Conservation (phyloP, 495 filamentous ascomycete genomes). For the Thozetella sp. region DNA sequence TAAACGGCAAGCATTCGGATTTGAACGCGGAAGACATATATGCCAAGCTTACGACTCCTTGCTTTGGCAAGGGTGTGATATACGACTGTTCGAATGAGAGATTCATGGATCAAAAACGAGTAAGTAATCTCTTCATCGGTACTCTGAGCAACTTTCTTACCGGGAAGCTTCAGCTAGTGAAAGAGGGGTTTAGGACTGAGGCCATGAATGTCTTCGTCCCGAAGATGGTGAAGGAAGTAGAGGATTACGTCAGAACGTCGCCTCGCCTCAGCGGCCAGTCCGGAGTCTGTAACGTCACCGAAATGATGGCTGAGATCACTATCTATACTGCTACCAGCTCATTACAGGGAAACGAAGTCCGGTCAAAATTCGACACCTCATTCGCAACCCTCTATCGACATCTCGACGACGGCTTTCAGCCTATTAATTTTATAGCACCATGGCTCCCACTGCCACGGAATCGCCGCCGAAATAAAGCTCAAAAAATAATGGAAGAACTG, state of each 20-base stretch:
- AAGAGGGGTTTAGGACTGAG: background rate
- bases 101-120: constrained; percentile 57
- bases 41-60: constrained; percentile 65
- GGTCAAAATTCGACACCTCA: background rate
- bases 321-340: background rate
- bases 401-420: background rate
- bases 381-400: background rate
- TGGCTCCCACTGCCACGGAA: background rate
- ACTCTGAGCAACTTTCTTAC: too few relatives aligned
- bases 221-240: background rate
- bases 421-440: background rate
- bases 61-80: constrained; percentile 72
- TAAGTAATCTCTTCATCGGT: background rate
- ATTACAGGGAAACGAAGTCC: background rate
- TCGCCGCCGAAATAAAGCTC: background rate
- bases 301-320: background rate
- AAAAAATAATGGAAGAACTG: background rate
- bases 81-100: constrained; percentile 74
- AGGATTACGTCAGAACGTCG: background rate
- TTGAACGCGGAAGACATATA: constrained; percentile 72
- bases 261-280: background rate
- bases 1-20: constrained; percentile 68
- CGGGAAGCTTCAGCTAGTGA: background rate
- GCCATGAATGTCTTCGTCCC: background rate
- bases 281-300: background rate